phyloP scores from a whole-genome alignment of 257 asterid species.

The Leonotis leonurus region DNA sequence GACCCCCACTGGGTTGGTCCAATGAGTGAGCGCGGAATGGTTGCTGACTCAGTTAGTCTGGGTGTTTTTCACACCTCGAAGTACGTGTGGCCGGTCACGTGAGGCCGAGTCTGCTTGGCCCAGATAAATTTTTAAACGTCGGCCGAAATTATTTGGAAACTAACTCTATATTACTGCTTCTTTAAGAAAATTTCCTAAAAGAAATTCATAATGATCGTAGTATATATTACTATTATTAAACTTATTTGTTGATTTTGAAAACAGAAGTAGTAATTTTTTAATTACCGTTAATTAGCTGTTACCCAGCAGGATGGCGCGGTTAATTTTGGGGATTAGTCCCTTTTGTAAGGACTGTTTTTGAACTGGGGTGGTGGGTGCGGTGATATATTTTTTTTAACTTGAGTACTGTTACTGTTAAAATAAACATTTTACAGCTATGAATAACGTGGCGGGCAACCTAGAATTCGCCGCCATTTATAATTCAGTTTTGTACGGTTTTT shows the following conservation, averaged over 20 bases:
- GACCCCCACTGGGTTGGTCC: conserved; percentile 45
- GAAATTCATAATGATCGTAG: no score
- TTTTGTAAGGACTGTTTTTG: background rate
- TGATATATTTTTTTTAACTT: background rate
- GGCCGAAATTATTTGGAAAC: no score
- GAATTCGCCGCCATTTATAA: conserved; percentile 52
- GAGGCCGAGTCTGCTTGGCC: conserved; percentile 80
- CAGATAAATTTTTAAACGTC: conserved; percentile 32
- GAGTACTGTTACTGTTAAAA: background rate
- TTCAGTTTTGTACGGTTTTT: conserved; percentile 41
- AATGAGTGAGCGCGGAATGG: conserved; percentile 40
- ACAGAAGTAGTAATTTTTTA: background rate
- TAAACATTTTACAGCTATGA: conserved; percentile 44
- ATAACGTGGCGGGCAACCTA: conserved; percentile 74
- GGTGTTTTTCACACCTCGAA: conserved; percentile 33
- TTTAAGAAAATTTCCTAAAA: no score
- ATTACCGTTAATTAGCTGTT: conserved; percentile 16
- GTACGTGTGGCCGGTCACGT: conserved; percentile 69
- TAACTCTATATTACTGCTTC: no score
- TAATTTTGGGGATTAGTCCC: background rate
- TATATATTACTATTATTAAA: no score
- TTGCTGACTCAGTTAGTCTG: conserved; percentile 36
- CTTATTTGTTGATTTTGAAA: background rate
- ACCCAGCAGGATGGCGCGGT: background rate
- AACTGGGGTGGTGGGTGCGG: background rate